phyloP scores from a whole-genome alignment of 1,139 yeast genomes.

The Spathaspora sp. region DNA sequence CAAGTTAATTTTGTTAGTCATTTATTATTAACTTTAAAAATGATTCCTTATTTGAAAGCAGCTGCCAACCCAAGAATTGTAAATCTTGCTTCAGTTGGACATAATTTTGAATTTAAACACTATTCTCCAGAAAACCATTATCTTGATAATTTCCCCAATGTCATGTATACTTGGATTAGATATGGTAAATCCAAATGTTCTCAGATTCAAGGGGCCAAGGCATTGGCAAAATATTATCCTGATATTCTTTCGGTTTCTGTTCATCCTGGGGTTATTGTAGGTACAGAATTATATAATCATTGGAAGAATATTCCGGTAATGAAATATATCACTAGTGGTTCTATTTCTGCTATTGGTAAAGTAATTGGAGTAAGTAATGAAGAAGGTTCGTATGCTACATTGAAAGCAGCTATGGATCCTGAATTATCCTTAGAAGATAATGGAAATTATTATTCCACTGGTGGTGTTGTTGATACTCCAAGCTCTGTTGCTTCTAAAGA shows the following conservation, averaged over 20 bases:
- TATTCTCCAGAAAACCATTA: slow-evolving; percentile 23
- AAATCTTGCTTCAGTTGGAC: slow-evolving; percentile 35
- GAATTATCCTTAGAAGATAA: slow-evolving; percentile 24
- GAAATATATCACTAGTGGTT: slow-evolving; percentile 16
- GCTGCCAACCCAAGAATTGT: slow-evolving; percentile 31
- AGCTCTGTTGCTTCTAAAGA: slow-evolving; percentile 24
- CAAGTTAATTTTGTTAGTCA: slow-evolving; percentile 42
- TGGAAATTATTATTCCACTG: slow-evolving; percentile 36
- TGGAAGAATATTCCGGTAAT: slow-evolving; percentile 30
- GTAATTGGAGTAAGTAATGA: slow-evolving; percentile 31
- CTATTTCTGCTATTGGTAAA: slow-evolving; percentile 14
- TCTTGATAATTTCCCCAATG: slow-evolving; percentile 25
- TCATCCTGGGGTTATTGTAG: slow-evolving; percentile 42
- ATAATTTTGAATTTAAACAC: slow-evolving; percentile 24
- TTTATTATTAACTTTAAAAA: slow-evolving; percentile 30
- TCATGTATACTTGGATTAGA: slow-evolving; percentile 30
- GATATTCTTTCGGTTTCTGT: slow-evolving; percentile 33
- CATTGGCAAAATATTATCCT: slow-evolving; percentile 29
- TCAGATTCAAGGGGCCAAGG: slow-evolving; percentile 30
- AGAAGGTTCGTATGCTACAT: slow-evolving; percentile 35
- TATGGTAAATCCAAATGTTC: slow-evolving; percentile 39
- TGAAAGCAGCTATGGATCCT: slow-evolving; percentile 36
- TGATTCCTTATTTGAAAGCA: slow-evolving; percentile 29
- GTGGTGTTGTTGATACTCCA: slow-evolving; percentile 30
- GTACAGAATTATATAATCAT: slow-evolving; percentile 34